These are phyloP conservation scores for Brasenia schreberi DNA, from an alignment of 164 flowering plant genomes.

Conservation along the genomic window DNA sequence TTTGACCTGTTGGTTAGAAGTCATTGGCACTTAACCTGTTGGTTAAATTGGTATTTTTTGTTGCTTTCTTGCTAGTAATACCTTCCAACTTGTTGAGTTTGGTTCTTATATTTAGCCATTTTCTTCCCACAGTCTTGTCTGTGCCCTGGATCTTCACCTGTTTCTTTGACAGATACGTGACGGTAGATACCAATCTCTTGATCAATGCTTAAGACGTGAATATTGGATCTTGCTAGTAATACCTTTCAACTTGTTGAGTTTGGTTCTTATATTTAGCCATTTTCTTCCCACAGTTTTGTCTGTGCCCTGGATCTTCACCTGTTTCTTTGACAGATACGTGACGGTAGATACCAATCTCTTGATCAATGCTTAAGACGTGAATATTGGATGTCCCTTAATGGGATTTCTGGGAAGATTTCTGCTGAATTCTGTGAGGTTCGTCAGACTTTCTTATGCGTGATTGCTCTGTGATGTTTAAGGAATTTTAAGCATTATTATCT, in stretches of 20 bases:
- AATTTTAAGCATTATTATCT: not conserved
- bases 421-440: slow-evolving; percentile 76
- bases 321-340: slow-evolving; percentile 42
- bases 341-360: slow-evolving; percentile 78
- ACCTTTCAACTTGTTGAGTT: too few species aligned
- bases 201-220: slow-evolving; percentile 71
- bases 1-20: too few species aligned
- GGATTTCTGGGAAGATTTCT: slow-evolving; percentile 43
- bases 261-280: too few species aligned
- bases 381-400: slow-evolving; percentile 56
- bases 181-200: slow-evolving; percentile 79
- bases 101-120: too few species aligned
- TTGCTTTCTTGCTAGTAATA: not conserved
- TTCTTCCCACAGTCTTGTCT: too few species aligned
- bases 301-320: not conserved
- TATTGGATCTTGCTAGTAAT: not conserved
- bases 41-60: too few species aligned
- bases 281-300: too few species aligned
- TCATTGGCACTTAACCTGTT: too few species aligned
- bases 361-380: slow-evolving; percentile 78
- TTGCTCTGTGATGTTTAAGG: not conserved
- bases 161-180: slow-evolving; percentile 48
- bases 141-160: not conserved
- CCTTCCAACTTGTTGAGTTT: too few species aligned
- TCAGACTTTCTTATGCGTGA: not conserved